These are phyloP conservation scores for Floccularia luteovirens DNA, from an alignment of 768 basidiomycete genomes.

Conservation along the genomic window DNA sequence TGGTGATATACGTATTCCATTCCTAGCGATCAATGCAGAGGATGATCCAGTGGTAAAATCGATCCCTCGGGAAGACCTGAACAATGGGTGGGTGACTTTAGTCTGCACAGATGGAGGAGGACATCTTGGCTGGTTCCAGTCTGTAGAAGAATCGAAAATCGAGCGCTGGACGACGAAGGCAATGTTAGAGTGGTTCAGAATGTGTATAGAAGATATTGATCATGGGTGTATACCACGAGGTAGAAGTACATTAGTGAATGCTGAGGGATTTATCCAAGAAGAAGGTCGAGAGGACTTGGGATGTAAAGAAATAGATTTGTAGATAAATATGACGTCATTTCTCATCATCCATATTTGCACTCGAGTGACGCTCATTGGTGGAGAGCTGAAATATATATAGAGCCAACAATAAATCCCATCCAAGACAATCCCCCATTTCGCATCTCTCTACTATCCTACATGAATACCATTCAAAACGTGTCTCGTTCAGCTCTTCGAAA, in stretches of 20 bases:
- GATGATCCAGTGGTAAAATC: slow-evolving; percentile 55
- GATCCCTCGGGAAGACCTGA: slow-evolving; percentile 32
- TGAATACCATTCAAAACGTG: background rate
- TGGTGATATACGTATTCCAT: slow-evolving; percentile 43
- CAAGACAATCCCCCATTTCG: background rate
- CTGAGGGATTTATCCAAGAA: slow-evolving; percentile 40
- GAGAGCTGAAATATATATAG: background rate
- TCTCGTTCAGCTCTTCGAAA: slow-evolving; percentile 9
- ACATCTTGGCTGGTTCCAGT: slow-evolving; percentile 62
- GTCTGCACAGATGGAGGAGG: slow-evolving; percentile 46
- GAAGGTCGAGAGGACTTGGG: slow-evolving; percentile 35
- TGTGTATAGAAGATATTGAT: slow-evolving; percentile 31
- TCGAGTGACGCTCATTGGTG: background rate
- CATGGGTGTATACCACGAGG: slow-evolving; percentile 8
- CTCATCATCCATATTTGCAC: too few relatives aligned
- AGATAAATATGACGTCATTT: slow-evolving; percentile 13
- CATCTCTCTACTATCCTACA: background rate
- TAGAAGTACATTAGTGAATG: slow-evolving; percentile 15
- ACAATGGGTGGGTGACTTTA: slow-evolving; percentile 35
- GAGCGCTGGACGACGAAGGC: slow-evolving; percentile 44
- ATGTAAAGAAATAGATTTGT: slow-evolving; percentile 35
- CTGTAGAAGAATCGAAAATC: slow-evolving; percentile 12
- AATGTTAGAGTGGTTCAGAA: slow-evolving; percentile 45
- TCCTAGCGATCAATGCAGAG: slow-evolving; percentile 48
- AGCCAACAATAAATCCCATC: too few relatives aligned